A percentile compares a stretch with the other conserved stretches of the same genome.
Evolutionary conservation across 345 rosid genomes (phyloP).

Genomic region (Raphanus sativus): DNA sequence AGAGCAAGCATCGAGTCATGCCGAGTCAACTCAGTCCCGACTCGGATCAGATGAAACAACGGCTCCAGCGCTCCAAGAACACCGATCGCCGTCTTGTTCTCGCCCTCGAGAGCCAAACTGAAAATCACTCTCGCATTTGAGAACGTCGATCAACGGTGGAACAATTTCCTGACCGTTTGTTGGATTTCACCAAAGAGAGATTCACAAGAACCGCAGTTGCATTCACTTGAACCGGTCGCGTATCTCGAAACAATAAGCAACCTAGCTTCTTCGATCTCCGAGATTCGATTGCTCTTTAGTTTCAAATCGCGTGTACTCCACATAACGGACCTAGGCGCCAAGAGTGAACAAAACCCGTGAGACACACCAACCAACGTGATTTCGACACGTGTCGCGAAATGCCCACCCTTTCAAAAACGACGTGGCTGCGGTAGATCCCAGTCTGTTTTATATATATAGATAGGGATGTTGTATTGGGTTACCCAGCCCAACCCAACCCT

Average conservation of each 20-base stretch:
- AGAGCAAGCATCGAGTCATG: constrained; percentile 82
- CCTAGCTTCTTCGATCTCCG: no score
- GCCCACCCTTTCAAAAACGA: no score
- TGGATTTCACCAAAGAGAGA: constrained; percentile 60
- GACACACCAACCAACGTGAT: no score
- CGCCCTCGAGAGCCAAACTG: constrained; percentile 74
- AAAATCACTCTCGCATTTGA: constrained; percentile 76
- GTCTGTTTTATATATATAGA: no score
- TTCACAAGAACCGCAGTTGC: constrained; percentile 78
- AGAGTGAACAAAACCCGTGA: no score
- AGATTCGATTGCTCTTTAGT: no score
- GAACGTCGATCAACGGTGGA: constrained; percentile 62
- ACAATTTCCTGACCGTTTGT: constrained; percentile 85
- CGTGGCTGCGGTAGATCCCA: no score
- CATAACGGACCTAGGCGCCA: no score
- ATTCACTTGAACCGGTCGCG: constrained; percentile 63
- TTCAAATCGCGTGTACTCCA: no score
- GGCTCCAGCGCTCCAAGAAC: constrained; percentile 84
- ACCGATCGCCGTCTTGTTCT: constrained; percentile 82
- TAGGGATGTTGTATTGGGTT: no score
- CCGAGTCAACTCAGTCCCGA: constrained; percentile 60
- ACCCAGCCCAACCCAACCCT: no score
- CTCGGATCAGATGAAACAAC: constrained; percentile 57
- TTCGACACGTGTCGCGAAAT: no score
- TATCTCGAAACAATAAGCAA: constrained; percentile 57